Evolutionary conservation across 768 basidiomycete species (phyloP).

Genomic region (Ramaria rubella): DNA sequence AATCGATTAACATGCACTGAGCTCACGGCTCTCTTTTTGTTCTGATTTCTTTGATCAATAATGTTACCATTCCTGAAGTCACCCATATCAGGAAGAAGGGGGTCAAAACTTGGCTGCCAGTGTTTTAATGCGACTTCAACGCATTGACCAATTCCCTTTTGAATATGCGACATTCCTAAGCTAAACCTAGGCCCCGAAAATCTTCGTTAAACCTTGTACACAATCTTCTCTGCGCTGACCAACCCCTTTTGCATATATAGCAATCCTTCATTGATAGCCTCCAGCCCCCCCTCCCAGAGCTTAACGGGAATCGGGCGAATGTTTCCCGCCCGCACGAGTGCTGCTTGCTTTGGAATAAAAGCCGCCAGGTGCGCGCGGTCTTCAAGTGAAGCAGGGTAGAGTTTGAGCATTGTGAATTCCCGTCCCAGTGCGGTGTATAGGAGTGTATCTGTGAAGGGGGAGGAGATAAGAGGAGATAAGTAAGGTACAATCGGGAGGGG

Average conservation of each 20-base stretch:
- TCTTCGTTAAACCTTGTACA: conserved; percentile 1
- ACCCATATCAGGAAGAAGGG: no score
- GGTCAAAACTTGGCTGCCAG: no score
- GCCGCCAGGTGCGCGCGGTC: conserved; percentile 7
- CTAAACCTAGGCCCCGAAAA: no score
- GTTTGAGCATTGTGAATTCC: background rate
- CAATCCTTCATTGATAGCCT: conserved; percentile 11
- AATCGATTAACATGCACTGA: no score
- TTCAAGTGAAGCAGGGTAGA: background rate
- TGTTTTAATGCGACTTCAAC: no score
- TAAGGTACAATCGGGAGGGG: no score
- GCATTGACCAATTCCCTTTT: no score
- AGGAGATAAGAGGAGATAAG: no score
- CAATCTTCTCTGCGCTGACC: conserved; percentile 15
- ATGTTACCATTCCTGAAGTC: no score
- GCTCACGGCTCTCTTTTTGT: no score
- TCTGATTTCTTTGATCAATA: no score
- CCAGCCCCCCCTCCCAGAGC: conserved; percentile 14
- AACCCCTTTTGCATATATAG: conserved; percentile 12
- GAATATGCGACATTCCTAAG: no score
- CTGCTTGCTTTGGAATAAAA: background rate
- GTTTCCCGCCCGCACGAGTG: background rate
- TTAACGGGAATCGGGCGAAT: conserved; percentile 6
- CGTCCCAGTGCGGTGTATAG: conserved; percentile 9
- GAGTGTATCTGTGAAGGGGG: background rate